Percentiles rank a stretch among this genome's conserved stretches.
Evolutionary conservation across 2,329 filamentous ascomycete genomes (phyloP).

Genomic region (Drechmeria coniospora): DNA sequence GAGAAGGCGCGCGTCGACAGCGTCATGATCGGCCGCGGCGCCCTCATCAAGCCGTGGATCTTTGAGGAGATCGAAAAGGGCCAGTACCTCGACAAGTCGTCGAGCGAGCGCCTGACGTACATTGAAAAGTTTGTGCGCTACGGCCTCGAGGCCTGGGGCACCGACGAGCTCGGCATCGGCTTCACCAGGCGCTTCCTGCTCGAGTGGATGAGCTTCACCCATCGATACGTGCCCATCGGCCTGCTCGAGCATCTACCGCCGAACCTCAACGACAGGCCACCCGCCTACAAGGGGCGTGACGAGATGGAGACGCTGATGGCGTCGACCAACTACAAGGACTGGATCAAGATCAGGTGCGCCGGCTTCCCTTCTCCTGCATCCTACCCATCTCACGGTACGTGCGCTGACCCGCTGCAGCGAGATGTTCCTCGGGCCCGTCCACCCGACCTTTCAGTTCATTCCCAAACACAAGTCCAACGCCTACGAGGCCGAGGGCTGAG

Average conservation of each 20-base stretch:
- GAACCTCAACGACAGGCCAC: constrained; percentile 75
- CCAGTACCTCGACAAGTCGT: constrained; percentile 92
- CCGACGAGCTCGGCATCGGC: constrained; percentile 84
- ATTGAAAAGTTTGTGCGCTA: constrained; percentile 83
- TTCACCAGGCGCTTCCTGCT: constrained; percentile 83
- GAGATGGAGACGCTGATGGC: constrained; percentile 89
- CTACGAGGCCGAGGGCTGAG: constrained; percentile 61
- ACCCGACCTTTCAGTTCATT: constrained; percentile 82
- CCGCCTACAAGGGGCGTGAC: constrained; percentile 66
- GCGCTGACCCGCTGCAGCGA: constrained; percentile 42
- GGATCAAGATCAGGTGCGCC: constrained; percentile 90
- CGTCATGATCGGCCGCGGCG: constrained; percentile 96
- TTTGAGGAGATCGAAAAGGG: constrained; percentile 90
- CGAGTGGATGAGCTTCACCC: constrained; percentile 89
- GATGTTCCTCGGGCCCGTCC: constrained; percentile 90
- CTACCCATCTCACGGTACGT: background rate
- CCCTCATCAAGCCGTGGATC: constrained; percentile 93
- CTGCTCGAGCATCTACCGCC: constrained; percentile 80
- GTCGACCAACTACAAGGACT: constrained; percentile 87
- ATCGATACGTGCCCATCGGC: constrained; percentile 82
- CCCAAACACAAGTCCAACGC: constrained; percentile 96
- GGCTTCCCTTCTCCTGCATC: background rate
- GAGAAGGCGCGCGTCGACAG: constrained; percentile 67
- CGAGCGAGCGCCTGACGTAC: constrained; percentile 69
- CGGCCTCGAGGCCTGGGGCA: constrained; percentile 88